Base-by-base conservation (phyloP, 116 monocot species). In the Phalaenopsis hybrid region DNA sequence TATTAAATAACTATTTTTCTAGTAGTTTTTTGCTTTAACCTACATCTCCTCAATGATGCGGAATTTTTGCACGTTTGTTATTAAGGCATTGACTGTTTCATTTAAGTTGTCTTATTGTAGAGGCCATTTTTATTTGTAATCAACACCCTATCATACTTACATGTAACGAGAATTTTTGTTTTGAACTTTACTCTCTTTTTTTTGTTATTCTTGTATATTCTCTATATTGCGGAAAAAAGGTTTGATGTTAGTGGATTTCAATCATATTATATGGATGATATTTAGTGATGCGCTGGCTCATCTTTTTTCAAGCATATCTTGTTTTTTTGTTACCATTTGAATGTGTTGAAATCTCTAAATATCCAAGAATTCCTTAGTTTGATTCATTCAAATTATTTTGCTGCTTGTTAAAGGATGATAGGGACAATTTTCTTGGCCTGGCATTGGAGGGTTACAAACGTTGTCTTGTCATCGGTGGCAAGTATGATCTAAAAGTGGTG, bases 401-500 rank as follows among this genome's bases (percentile, higher is more conserved):
- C 4, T 77, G 77, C 8, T 77, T 51, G 51, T 33, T 80, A 98
- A 41, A 41, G 98, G 98, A 93, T 90, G 98, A 98, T 84, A 85
- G 95, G 69, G 92, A 98, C 67, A 93, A 90, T 75, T 98, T 98
- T 76, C 93, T 98, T 21, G 81, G 25, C 37, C 82, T 95, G 65
- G 91, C 98, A 57, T 85, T 98, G 82, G 90, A 98, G 74, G 95
- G 91, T 34, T 98, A 98, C 82, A 91, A 90, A 43, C 92, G 82
- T 21, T 98, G 93, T 83, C 88, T 98, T 83, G 81, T 90, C 59
- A 85, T 98, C 61, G 92, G 95, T 77, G 91, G 93, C 9, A 98
- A 98, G 84, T 90, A 94, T 89, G 98, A 98, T 83, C 86, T 98
- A 59, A 86, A 86, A 82, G 98, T 95, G 95, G 98, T 98, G 90